phyloP scores from a whole-genome alignment of 2,329 filamentous ascomycete species.

The Clarireedia paspali region DNA sequence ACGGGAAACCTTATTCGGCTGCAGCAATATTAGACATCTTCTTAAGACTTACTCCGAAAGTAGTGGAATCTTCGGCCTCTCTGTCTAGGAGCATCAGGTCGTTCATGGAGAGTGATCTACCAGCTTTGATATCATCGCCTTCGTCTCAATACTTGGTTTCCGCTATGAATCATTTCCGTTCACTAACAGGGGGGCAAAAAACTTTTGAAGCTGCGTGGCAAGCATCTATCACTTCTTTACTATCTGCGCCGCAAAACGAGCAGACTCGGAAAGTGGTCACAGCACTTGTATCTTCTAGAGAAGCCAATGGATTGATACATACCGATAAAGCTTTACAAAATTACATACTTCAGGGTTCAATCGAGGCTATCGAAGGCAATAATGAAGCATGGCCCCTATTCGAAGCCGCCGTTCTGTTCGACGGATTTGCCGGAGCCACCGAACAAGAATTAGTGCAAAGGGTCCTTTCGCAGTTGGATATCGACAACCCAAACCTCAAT shows the following conservation, averaged over 20 bases:
- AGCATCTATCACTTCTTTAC: conserved; percentile 35
- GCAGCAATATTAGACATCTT: conserved; percentile 49
- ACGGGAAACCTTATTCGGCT: conserved; percentile 61
- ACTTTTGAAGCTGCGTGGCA: conserved; percentile 21
- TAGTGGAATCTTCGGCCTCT: conserved; percentile 34
- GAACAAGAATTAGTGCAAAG: conserved; percentile 28
- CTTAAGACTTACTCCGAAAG: conserved; percentile 35
- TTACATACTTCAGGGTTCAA: conserved; percentile 36
- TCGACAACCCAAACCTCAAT: conserved; percentile 16
- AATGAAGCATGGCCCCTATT: conserved; percentile 38
- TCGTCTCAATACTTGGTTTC: conserved; percentile 61
- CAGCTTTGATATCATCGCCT: conserved; percentile 56
- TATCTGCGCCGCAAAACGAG: conserved; percentile 28
- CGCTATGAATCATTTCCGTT: conserved; percentile 50
- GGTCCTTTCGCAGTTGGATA: conserved; percentile 24
- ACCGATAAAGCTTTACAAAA: conserved; percentile 37
- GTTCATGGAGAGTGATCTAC: conserved; percentile 49
- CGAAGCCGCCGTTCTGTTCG: conserved; percentile 37
- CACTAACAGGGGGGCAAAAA: conserved; percentile 32
- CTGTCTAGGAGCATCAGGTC: conserved; percentile 38
- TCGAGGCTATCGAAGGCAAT: conserved; percentile 32
- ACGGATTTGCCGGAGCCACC: conserved; percentile 18
- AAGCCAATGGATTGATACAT: conserved; percentile 33
- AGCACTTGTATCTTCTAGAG: conserved; percentile 40
- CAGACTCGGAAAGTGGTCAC: conserved; percentile 32